Conservation (phyloP, 139 green algal species). For the Coccomyxa sp. region DNA sequence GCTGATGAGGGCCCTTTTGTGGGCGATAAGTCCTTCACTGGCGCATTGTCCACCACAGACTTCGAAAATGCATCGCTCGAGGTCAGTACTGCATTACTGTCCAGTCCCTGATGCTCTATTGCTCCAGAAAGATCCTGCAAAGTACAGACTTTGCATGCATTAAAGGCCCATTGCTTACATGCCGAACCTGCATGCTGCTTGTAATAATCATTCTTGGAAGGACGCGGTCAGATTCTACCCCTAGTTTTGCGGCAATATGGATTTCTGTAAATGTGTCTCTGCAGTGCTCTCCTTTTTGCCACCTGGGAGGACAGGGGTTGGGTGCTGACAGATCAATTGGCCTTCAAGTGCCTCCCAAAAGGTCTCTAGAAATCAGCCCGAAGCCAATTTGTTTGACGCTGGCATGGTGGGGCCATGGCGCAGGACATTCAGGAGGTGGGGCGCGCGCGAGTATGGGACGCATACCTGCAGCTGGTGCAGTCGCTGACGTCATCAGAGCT, state of each 20-base stretch:
- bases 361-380: slow-evolving; percentile 5
- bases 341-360: slow-evolving; percentile 8
- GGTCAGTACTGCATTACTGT: not conserved
- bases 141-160: not conserved
- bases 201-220: no score
- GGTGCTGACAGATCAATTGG: no score
- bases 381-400: no score
- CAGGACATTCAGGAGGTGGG: not conserved
- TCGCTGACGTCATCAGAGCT: slow-evolving; percentile 27
- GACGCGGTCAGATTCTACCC: no score
- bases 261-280: no score
- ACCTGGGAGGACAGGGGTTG: no score
- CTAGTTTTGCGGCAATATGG: no score
- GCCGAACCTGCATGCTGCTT: no score
- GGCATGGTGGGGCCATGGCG: slow-evolving; percentile 2
- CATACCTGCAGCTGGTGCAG: slow-evolving; percentile 22
- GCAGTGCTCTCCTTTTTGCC: no score
- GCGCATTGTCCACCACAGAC: not conserved
- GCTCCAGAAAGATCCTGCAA: not conserved
- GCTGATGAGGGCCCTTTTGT: not conserved
- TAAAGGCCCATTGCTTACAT: not conserved
- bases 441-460: not conserved
- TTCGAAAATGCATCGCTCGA: not conserved
- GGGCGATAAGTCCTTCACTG: not conserved
- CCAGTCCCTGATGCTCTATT: not conserved